Base-by-base conservation (phyloP, 2,329 filamentous ascomycete species). In the Colletotrichum sp. region DNA sequence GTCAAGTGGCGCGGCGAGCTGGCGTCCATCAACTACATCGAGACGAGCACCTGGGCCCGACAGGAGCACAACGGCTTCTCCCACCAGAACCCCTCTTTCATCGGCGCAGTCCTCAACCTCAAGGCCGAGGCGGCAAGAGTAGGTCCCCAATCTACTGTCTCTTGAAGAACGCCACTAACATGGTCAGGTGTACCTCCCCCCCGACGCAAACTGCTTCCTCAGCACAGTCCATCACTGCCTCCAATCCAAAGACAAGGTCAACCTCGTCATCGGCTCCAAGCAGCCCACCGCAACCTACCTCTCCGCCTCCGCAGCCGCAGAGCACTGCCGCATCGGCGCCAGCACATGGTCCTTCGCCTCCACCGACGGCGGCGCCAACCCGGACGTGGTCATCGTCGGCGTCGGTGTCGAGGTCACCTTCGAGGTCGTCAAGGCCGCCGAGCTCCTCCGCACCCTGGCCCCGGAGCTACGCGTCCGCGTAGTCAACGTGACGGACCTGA, bases 61-160 rank as follows among this genome's bases (percentile, higher is more conserved):
- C 92, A 94, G 82, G 92, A 94, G 78, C 92, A 94, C 81, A 94
- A 94, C 75, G 92, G 93, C 5, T 93, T 93, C 82, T 93, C 91
- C 1, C 92, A 93, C 79, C 92, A 94, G 81, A 93, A 93, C 76
- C 92, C 92, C 9, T 92, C 90, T 0, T 94, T 94, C 80, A 93
- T 94, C 75, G 91, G 92, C 3, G 89, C 92, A 0, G 91, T 94
- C 0, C 84, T 94, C 16, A 93, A 93, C 74, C 82, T 93, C 60
- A 94, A 93, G 81, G 87, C 92, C 2, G 85, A 85, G 5, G 88
- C 89, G 3, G 92, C 92, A 0, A 84, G 92, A 1, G 84, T 80
- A 78, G 43, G 78, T n/a, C n/a, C 3, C 21, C 9, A 1, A 7
- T 43, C 24, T n/a, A 39, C 21, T 16, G 6, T 15, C 9, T 16